A percentile compares a stretch with the other conserved stretches of the same genome.
These are phyloP conservation scores for Candida peoriensis DNA, from an alignment of 805 yeast genomes.

Conservation along the genomic window DNA sequence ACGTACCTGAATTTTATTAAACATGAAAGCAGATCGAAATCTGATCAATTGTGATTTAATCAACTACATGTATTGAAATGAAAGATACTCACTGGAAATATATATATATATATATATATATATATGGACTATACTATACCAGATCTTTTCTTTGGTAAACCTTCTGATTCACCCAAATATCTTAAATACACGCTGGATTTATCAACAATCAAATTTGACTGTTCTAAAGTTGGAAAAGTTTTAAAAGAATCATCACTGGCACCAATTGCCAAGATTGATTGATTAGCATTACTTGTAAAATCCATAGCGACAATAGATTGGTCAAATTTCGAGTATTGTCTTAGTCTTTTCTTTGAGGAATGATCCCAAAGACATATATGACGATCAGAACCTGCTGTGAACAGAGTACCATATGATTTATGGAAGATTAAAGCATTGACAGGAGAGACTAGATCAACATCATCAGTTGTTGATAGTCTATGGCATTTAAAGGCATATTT, in stretches of 20 bases:
- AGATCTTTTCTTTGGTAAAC: conserved; percentile 15
- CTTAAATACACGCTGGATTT: conserved; percentile 16
- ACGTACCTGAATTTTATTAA: too few relatives aligned
- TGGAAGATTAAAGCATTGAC: conserved; percentile 77
- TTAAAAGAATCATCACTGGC: conserved; percentile 47
- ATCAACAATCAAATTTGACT: conserved; percentile 8
- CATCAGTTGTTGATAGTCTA: conserved; percentile 41
- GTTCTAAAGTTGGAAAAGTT: conserved; percentile 25
- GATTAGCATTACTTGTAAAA: conserved; percentile 27
- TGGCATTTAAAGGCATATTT: conserved; percentile 84
- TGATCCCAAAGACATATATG: conserved; percentile 88
- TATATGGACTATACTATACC: too few relatives aligned
- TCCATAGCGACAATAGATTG: conserved; percentile 40
- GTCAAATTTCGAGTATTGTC: conserved; percentile 55
- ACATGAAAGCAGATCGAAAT: too few relatives aligned
- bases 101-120: too few relatives aligned
- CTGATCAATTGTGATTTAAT: too few relatives aligned
- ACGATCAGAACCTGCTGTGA: conserved; percentile 92
- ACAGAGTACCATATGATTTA: conserved; percentile 69
- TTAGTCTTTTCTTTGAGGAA: conserved; percentile 70
- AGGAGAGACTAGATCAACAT: conserved; percentile 59
- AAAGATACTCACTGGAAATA: too few relatives aligned
- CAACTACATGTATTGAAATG: too few relatives aligned
- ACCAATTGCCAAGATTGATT: conserved; percentile 35
- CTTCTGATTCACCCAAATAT: conserved; percentile 15